Conservation (phyloP, 108 stramenopile species). For the Nitzschia palea region DNA sequence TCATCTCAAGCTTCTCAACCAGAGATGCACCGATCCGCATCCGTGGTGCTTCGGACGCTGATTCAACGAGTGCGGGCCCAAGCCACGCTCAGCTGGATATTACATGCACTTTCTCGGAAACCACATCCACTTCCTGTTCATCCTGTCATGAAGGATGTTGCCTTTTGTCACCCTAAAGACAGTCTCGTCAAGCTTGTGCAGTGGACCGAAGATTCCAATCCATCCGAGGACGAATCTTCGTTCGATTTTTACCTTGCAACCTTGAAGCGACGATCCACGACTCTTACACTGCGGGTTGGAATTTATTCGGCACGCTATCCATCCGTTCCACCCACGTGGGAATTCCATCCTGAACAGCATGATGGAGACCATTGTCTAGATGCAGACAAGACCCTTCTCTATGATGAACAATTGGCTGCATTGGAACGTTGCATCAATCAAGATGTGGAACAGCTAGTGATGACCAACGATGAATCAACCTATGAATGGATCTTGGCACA, state of each 20-base stretch:
- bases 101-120: constrained; percentile 24
- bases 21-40: constrained; percentile 38
- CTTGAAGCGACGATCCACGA: constrained; percentile 40
- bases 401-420: constrained; percentile 41
- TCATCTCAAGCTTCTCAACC: constrained; percentile 16
- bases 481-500: constrained; percentile 77
- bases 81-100: constrained; percentile 43
- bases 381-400: constrained; percentile 33
- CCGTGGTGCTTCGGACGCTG: constrained; percentile 54
- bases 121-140: constrained; percentile 17
- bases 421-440: constrained; percentile 56
- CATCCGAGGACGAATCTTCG: neutral
- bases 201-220: constrained; percentile 27
- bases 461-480: constrained; percentile 45
- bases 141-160: constrained; percentile 7
- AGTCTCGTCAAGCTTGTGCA: constrained; percentile 34
- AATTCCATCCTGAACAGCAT: constrained; percentile 39
- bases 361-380: constrained; percentile 25
- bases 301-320: constrained; percentile 58
- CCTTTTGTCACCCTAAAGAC: constrained; percentile 6
- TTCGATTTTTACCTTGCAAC: constrained; percentile 18
- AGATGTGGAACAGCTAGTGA: constrained; percentile 48
- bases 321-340: constrained; percentile 54
- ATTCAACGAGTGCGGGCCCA: constrained; percentile 59
- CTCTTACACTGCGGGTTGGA: constrained; percentile 44